A percentile compares a stretch with the other conserved stretches of the same genome.
Evolutionary conservation across 176 grass and related monocot species (phyloP).

Genomic region (Avena atlantica): DNA sequence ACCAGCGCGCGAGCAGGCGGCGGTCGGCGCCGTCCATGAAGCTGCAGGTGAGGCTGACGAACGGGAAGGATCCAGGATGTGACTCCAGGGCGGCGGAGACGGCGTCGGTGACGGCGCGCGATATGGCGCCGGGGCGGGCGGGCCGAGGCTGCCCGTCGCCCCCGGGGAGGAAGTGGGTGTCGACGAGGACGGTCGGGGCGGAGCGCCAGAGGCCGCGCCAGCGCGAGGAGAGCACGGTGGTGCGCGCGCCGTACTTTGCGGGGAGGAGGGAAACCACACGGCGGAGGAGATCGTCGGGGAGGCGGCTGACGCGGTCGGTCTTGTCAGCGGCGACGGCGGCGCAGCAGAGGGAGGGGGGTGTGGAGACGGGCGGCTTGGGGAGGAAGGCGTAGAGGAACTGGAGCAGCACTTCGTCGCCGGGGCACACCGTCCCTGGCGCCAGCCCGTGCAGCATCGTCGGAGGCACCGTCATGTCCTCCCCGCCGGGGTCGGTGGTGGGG

Average conservation of each 20-base stretch:
- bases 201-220: slow-evolving; percentile 28
- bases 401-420: neutral
- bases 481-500: neutral
- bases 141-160: neutral
- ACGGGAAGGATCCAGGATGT: slow-evolving; percentile 36
- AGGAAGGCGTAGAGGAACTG: neutral
- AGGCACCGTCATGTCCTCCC: neutral
- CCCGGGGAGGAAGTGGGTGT: slow-evolving; percentile 32
- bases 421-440: neutral
- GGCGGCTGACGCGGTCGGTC: neutral
- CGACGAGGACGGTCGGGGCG: slow-evolving; percentile 30
- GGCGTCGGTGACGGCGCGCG: neutral
- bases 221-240: slow-evolving; percentile 37
- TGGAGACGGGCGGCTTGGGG: neutral
- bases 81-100: slow-evolving; percentile 16
- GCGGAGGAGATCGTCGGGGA: neutral
- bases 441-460: neutral
- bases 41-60: slow-evolving; percentile 23
- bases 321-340: neutral
- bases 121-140: neutral
- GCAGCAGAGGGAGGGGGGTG: neutral
- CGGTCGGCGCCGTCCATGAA: neutral
- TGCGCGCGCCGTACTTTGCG: slow-evolving; percentile 35
- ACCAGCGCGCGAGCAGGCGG: slow-evolving; percentile 23
- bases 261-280: slow-evolving; percentile 23